Evolutionary conservation across 2,329 filamentous ascomycete genomes (phyloP).

Genomic region (Ceratocystis papillata): DNA sequence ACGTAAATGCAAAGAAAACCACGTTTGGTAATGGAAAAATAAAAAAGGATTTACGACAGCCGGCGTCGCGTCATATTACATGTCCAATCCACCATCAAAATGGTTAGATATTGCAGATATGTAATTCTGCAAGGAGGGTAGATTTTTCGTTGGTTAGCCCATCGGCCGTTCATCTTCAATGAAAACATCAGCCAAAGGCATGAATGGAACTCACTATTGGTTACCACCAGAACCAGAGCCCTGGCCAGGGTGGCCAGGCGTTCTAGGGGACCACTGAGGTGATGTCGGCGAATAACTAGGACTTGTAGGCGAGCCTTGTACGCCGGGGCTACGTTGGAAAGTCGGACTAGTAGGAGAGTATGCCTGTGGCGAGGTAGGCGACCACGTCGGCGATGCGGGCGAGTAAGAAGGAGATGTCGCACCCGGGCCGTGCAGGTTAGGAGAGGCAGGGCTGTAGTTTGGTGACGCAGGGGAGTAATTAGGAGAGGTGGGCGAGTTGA

Average conservation of each 20-base stretch:
- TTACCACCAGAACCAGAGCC: slow-evolving; percentile 32
- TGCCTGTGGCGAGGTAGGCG: slow-evolving; percentile 57
- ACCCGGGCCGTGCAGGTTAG: slow-evolving; percentile 38
- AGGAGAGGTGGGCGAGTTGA: slow-evolving; percentile 65
- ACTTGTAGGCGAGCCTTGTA: slow-evolving; percentile 53
- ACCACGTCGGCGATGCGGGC: slow-evolving; percentile 66
- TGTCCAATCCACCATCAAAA: not conserved
- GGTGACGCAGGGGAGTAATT: slow-evolving; percentile 61
- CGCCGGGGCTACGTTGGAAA: slow-evolving; percentile 46
- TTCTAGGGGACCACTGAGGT: slow-evolving; percentile 38
- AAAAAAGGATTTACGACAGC: slow-evolving; percentile 17
- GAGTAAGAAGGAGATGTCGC: slow-evolving; percentile 52
- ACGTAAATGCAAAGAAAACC: slow-evolving; percentile 24
- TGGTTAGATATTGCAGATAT: slow-evolving; percentile 11
- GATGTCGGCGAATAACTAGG: slow-evolving; percentile 62
- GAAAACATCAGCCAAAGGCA: slow-evolving; percentile 3
- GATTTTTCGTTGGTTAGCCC: slow-evolving; percentile 24
- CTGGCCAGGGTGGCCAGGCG: slow-evolving; percentile 33
- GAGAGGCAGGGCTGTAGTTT: slow-evolving; percentile 60
- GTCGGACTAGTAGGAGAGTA: slow-evolving; percentile 55
- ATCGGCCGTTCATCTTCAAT: slow-evolving; percentile 5
- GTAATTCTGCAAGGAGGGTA: slow-evolving; percentile 36
- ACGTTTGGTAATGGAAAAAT: slow-evolving; percentile 12
- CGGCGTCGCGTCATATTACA: slow-evolving; percentile 17
- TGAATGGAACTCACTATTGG: slow-evolving; percentile 30